These are phyloP conservation scores for Glaciozyma antarctica DNA, from an alignment of 768 basidiomycete genomes.

Conservation along the genomic window DNA sequence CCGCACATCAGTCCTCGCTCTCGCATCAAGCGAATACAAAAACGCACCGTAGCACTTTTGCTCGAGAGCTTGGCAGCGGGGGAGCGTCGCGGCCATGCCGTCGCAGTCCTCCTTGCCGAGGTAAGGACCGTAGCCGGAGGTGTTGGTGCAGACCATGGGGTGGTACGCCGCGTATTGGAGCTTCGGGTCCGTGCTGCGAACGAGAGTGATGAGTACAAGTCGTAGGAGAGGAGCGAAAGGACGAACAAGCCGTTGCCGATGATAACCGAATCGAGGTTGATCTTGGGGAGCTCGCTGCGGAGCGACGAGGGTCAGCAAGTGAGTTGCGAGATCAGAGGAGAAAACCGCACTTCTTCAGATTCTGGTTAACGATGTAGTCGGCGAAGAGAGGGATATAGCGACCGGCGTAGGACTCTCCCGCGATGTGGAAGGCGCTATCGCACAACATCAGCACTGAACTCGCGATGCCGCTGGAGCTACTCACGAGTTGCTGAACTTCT, in stretches of 20 bases:
- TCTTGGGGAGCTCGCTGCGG: slow-evolving; percentile 14
- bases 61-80: slow-evolving; percentile 26
- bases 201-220: not conserved
- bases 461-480: not conserved
- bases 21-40: not conserved
- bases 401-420: slow-evolving; percentile 49
- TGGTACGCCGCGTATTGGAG: slow-evolving; percentile 32
- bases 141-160: slow-evolving; percentile 30
- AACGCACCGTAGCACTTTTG: slow-evolving; percentile 27
- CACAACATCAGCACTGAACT: slow-evolving; percentile 9
- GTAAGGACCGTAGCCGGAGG: slow-evolving; percentile 29
- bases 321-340: slow-evolving; percentile 18
- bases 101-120: slow-evolving; percentile 19
- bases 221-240: slow-evolving; percentile 57
- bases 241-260: slow-evolving; percentile 66
- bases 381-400: slow-evolving; percentile 80
- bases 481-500: slow-evolving; percentile 35
- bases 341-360: slow-evolving; percentile 49
- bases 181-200: slow-evolving; percentile 30
- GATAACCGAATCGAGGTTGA: slow-evolving; percentile 53
- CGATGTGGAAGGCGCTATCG: slow-evolving; percentile 42
- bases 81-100: slow-evolving; percentile 21
- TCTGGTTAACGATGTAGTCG: slow-evolving; percentile 56
- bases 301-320: too few relatives aligned
- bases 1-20: not conserved